Evolutionary conservation across 2,329 filamentous ascomycete genomes (phyloP), one percentile per base, ranked within the genome.

Genomic region (Thelonectria discophora): DNA sequence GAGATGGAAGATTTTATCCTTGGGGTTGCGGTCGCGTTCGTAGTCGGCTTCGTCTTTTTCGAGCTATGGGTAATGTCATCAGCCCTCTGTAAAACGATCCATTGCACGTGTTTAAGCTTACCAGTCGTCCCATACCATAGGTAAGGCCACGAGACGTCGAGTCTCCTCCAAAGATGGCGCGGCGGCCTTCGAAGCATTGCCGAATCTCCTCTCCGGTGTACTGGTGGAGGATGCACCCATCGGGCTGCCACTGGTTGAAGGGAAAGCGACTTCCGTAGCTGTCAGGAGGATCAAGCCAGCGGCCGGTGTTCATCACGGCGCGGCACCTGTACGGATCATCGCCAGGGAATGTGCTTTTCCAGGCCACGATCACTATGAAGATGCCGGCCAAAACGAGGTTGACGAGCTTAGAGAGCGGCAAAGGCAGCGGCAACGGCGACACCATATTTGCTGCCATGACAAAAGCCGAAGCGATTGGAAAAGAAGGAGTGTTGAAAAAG

Each of bases 121-220:
- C 57, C 21, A 51, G 12, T 20, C 59, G 55, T 20, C 45, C 50
- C 11, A 62, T n/a, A 6, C 27, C 60, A 17, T 84, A 87, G 72
- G 84, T 89, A 4, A 88, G 72, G 65, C 87, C 82, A 12, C 86
- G 81, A 9, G 82, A 80, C 1, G 82, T 84, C 2, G 84, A 84
- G 72, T 89, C 87, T 42, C 87, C 87, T 40, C 81, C 78, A 67
- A 89, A 46, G 9, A 87, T 78, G 13, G 88, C 69, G 45, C 79
- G 80, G 20, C 80, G 81, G 11, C 78, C 75, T 6, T 74, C 74
- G 15, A 87, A 77, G 68, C 88, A 90, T 53, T 75, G 73, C 18
- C 76, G 72, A 48, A 88, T 78, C 43, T 86, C 83, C 17, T 78
- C 72, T 5, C 73, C 69, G 12, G 79, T 77, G 74, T 88, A 88